phyloP scores from a whole-genome alignment of 176 grass and related monocot genomes.

The Cocos nucifera region DNA sequence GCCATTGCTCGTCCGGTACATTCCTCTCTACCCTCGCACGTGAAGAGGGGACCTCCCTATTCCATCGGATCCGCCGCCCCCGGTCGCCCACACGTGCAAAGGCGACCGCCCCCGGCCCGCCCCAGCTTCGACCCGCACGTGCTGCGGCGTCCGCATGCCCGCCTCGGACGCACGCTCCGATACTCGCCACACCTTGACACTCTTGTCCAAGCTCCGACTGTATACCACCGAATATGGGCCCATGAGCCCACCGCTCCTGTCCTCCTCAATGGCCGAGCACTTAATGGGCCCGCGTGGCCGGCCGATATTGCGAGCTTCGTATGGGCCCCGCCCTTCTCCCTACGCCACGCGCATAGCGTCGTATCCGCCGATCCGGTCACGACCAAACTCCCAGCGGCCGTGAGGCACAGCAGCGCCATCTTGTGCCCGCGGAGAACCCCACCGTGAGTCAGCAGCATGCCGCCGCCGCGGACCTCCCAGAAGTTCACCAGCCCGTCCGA shows the following conservation, averaged over 20 bases:
- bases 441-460: not conserved
- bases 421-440: constrained; percentile 28
- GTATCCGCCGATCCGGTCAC: constrained; percentile 52
- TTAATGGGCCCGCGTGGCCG: constrained; percentile 11
- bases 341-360: constrained; percentile 48
- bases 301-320: constrained; percentile 1
- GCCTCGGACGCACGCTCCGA: not conserved
- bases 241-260: not conserved
- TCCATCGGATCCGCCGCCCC: no score
- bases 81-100: no score
- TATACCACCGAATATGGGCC: constrained; percentile 1
- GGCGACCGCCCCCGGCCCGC: no score
- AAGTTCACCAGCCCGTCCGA: constrained; percentile 40
- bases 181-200: constrained; percentile 12
- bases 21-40: no score
- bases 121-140: no score
- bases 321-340: constrained; percentile 1
- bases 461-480: constrained; percentile 23
- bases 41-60: no score
- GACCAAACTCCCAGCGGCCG: constrained; percentile 31
- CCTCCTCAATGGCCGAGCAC: constrained; percentile 9
- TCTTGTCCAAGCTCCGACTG: constrained; percentile 13
- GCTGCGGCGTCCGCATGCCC: no score
- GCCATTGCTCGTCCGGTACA: no score
- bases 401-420: constrained; percentile 52